Evolutionary conservation across 208 protist genomes (phyloP).

Genomic region (Strigomonas culicis): DNA sequence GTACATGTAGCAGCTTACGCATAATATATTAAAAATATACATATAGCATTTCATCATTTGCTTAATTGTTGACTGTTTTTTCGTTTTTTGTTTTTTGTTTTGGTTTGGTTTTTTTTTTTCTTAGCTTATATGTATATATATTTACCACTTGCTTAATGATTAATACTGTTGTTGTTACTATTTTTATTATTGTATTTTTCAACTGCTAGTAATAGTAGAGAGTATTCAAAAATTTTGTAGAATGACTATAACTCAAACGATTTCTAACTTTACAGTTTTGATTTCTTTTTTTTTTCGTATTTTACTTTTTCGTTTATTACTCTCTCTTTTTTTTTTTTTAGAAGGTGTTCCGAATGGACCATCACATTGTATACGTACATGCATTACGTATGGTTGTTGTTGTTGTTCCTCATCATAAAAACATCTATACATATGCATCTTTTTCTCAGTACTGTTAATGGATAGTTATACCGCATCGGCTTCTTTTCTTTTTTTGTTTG

Average conservation of each 20-base stretch:
- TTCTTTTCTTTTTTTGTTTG: constrained; percentile 18
- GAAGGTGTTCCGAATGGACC: not conserved
- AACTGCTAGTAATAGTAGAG: not conserved
- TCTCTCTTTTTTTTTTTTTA: not conserved
- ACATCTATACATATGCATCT: too few relatives aligned
- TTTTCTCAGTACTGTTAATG: too few relatives aligned
- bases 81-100: not conserved
- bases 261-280: not conserved
- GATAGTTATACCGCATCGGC: too few relatives aligned
- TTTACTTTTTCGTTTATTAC: constrained; percentile 11
- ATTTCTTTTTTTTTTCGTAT: constrained; percentile 14
- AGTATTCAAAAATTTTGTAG: not conserved
- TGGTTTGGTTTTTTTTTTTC: not conserved
- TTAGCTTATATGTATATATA: not conserved
- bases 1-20: not conserved
- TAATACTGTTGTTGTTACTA: not conserved
- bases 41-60: not conserved
- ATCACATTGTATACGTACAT: too few relatives aligned
- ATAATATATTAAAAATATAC: constrained; percentile 2
- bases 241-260: not conserved
- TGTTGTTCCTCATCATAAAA: too few relatives aligned
- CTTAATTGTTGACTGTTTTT: not conserved
- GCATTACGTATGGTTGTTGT: too few relatives aligned
- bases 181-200: not conserved
- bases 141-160: too few relatives aligned